These are phyloP conservation scores for Paraconiothyrium brasiliense DNA, from an alignment of 2,329 filamentous ascomycete genomes.

Conservation along the genomic window DNA sequence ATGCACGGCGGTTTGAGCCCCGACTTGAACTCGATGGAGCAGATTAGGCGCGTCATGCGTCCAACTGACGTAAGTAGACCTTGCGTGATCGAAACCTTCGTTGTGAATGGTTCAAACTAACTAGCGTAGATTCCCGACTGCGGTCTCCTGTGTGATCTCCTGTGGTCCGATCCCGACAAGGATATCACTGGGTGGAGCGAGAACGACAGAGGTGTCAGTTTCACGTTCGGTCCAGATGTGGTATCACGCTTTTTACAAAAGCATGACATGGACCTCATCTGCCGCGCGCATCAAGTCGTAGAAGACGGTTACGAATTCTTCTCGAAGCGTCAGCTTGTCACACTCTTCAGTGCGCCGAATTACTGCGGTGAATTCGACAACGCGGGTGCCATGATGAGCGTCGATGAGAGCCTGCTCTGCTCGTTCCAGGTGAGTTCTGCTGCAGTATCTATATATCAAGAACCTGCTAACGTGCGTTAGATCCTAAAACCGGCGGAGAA, in stretches of 20 bases:
- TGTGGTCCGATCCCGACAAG: conserved; percentile 99
- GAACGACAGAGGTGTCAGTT: conserved; percentile 97
- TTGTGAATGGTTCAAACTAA: conserved; percentile 47
- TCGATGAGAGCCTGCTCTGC: conserved; percentile 97
- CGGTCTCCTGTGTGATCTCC: conserved; percentile 93
- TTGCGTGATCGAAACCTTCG: conserved; percentile 38
- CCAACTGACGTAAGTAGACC: conserved; percentile 87
- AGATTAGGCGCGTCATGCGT: conserved; percentile 98
- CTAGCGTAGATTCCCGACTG: conserved; percentile 90
- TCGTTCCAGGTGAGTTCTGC: conserved; percentile 84
- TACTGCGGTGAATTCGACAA: conserved; percentile 99
- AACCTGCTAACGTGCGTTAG: conserved; percentile 57
- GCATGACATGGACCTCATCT: conserved; percentile 99
- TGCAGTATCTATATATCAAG: background rate
- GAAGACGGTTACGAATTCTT: conserved; percentile 99
- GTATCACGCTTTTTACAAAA: conserved; percentile 98
- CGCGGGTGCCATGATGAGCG: conserved; percentile 99
- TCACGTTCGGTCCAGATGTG: conserved; percentile 97
- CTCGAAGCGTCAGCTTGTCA: conserved; percentile 96
- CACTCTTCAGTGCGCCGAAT: conserved; percentile 96
- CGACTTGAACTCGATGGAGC: conserved; percentile 99
- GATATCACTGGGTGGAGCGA: conserved; percentile 99
- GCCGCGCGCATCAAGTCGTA: conserved; percentile 97
- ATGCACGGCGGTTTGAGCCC: conserved; percentile 99
- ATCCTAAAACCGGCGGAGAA: conserved; percentile 99